phyloP scores from a whole-genome alignment of 768 basidiomycete genomes.

The Tricholomella constricta region DNA sequence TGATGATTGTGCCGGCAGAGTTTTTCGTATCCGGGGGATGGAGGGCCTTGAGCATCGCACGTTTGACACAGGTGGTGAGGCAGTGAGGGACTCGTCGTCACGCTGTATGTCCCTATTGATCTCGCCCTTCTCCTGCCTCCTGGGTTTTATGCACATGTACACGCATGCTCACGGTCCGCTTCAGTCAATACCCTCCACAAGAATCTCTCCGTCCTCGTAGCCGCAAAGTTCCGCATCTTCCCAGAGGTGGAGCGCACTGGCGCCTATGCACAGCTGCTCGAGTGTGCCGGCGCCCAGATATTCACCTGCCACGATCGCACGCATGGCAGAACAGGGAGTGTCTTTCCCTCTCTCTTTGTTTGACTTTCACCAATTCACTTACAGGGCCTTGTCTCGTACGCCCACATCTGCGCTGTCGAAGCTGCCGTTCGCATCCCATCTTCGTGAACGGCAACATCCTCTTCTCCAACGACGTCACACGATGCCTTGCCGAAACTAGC shows the following conservation, averaged over 20 bases:
- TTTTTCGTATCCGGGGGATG: too few relatives aligned
- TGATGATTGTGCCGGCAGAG: too few relatives aligned
- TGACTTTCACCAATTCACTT: background rate
- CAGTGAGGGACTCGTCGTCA: too few relatives aligned
- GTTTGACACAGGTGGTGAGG: too few relatives aligned
- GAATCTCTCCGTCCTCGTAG: constrained; percentile 86
- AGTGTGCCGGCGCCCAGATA: too few relatives aligned
- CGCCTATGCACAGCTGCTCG: constrained; percentile 95
- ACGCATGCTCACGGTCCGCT: background rate
- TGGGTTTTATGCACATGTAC: background rate
- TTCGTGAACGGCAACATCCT: constrained; percentile 99
- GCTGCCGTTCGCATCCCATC: constrained; percentile 89
- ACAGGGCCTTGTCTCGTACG: constrained; percentile 89
- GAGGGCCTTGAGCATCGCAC: too few relatives aligned
- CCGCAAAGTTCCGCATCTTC: constrained; percentile 94
- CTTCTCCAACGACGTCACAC: too few relatives aligned
- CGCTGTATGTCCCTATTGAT: too few relatives aligned
- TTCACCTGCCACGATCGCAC: constrained; percentile 91
- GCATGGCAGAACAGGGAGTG: constrained; percentile 72
- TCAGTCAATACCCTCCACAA: too few relatives aligned
- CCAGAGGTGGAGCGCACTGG: constrained; percentile 85
- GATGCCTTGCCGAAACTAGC: constrained; percentile 83
- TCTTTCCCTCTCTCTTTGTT: constrained; percentile 1
- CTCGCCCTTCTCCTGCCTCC: constrained; percentile 14
- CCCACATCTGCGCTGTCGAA: constrained; percentile 89